Base-by-base conservation (phyloP, 176 grass and related monocot genomes). In the Phoenix roebelenii region DNA sequence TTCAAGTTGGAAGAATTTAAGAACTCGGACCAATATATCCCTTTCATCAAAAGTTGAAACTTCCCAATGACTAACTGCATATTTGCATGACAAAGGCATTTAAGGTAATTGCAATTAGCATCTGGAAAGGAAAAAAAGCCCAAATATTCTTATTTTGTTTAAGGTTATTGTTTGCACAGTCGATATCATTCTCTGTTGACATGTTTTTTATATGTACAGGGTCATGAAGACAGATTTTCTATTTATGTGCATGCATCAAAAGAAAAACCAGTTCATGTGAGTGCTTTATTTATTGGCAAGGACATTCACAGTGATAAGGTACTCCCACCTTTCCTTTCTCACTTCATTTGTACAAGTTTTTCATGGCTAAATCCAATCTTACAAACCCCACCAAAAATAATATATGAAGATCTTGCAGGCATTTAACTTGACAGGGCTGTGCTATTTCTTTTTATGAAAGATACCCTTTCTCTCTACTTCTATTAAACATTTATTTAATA, bases 231-330 rank as follows among this genome's bases (percentile, higher is more conserved):
- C 71, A 78, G 88, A 79, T 98, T 85, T 71, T 89, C 88, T 61
- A 76, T 98, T 67, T 98, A 98, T 18, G 74, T 93, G 26, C 94
- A 98, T 79, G 88, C 94, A 58, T 98, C 94, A 81, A 79, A 79
- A 70, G 82, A 92, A 54, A 88, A 61, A 57, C 35, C 84, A 4
- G 74, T 72, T 69, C 94, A 98, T 76, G 55, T 66, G 50, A 91
- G 86, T 65, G 63, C 84, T 23, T 68, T 93, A 85, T 98, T 98
- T 22, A 29, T 64, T 72, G 88, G 76, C 67, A 77, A 35, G 39
- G 86, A 89, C 54, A 83, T 98, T 69, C 79, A 73, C 53, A 98
- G 94, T 83, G 82, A 98, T 83, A 93, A 93, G 87, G 94, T 98
- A 85, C 50, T 16, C 9, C 12, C 2, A 3, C 35, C 35, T 44